Evolutionary conservation across 805 yeast species (phyloP).

Genomic region (Candida sithepensis): DNA sequence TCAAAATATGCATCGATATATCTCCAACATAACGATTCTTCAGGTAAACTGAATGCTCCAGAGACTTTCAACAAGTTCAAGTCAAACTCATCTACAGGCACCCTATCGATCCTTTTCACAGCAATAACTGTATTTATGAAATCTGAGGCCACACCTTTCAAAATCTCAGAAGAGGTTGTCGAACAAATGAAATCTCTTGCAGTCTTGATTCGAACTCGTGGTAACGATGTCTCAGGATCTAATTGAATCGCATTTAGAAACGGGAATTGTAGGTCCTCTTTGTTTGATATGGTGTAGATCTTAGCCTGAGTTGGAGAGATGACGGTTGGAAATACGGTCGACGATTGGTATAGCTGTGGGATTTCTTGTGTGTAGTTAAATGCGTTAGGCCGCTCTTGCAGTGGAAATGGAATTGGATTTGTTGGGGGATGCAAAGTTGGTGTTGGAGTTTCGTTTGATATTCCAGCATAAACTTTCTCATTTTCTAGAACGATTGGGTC

Average conservation of each 20-base stretch:
- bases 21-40: conserved; percentile 56
- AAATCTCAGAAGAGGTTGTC: conserved; percentile 2
- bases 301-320: neutral
- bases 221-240: neutral
- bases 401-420: neutral
- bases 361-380: too few species aligned
- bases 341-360: neutral
- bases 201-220: neutral
- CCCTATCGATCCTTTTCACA: neutral
- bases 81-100: conserved; percentile 2
- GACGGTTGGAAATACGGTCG: neutral
- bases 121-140: neutral
- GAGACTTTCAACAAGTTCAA: conserved; percentile 55
- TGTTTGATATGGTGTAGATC: neutral
- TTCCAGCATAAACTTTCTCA: neutral
- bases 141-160: neutral
- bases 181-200: conserved; percentile 3
- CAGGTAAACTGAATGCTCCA: conserved; percentile 70
- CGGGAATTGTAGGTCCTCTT: conserved; percentile 2
- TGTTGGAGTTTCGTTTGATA: neutral
- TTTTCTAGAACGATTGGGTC: neutral
- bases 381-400: neutral
- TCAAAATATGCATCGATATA: conserved; percentile 58
- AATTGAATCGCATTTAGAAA: conserved; percentile 5
- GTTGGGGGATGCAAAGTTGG: neutral